These are phyloP conservation scores for Raphanus hybrid DNA, from an alignment of 441 rosid species.

Conservation along the genomic window DNA sequence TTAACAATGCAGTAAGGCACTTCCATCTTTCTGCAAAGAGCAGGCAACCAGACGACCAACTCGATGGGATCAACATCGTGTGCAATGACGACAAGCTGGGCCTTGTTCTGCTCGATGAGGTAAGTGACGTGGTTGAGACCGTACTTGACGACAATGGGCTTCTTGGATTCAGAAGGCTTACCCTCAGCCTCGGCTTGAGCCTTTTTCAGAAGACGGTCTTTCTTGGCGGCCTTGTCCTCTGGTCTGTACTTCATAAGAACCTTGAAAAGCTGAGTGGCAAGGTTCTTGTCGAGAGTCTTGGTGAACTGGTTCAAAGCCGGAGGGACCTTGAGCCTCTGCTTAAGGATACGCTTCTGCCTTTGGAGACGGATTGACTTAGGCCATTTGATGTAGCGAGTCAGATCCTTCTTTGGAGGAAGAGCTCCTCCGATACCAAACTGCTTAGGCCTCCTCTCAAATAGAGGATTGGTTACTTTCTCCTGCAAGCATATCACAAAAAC, in stretches of 20 bases:
- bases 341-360: neutral
- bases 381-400: constrained; percentile 4
- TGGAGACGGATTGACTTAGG: neutral
- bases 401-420: neutral
- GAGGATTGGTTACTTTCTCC: neutral
- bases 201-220: constrained; percentile 66
- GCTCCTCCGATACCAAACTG: neutral
- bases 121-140: constrained; percentile 87
- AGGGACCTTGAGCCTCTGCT: constrained; percentile 3
- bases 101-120: constrained; percentile 92
- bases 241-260: constrained; percentile 80
- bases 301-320: neutral
- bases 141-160: constrained; percentile 81
- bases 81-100: constrained; percentile 84
- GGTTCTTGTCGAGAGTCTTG: constrained; percentile 8
- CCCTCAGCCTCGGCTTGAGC: constrained; percentile 85
- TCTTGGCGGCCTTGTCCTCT: constrained; percentile 80
- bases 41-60: constrained; percentile 87
- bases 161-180: constrained; percentile 65
- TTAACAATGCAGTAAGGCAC: constrained; percentile 89
- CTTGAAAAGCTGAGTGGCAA: constrained; percentile 70
- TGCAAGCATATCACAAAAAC: no score
- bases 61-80: constrained; percentile 94
- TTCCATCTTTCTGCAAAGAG: constrained; percentile 87
- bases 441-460: neutral